Evolutionary conservation across 2,329 filamentous ascomycete species (phyloP), one percentile per base, ranked within the genome.

Genomic region (Pseudogymnoascus sp.): DNA sequence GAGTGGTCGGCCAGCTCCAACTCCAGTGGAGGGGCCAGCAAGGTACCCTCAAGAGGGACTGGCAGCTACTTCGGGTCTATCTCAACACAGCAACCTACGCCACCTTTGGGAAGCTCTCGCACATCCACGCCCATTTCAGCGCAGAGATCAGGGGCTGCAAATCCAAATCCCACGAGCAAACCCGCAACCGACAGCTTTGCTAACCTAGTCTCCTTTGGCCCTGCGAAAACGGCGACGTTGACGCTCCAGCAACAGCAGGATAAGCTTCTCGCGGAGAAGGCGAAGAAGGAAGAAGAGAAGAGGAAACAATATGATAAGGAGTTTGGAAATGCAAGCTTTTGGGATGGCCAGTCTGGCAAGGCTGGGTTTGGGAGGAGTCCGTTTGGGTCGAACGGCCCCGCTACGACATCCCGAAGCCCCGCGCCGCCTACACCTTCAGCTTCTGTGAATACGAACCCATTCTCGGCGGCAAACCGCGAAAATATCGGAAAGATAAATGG

Each of bases 171-270:
- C 18, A 4, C 64, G 1, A 70, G 75, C 3, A 76, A 80, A 11
- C 68, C 77, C 1, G 74, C 74, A 18, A 78, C 76, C 64, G 90
- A 95, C 72, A 91, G 88, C 78, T 95, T 95, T 76, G 89, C 90
- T 71, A 89, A 86, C 70, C 79, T 95, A 61, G 80, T 92, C 66
- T 86, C 82, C 68, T 86, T 88, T 70, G 83, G 83, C 59, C 75
- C 82, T 31, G 76, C 77, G 47, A 75, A 75, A 57, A 75, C 76
- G 45, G 68, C 69, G 62, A 95, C 89, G 67, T 79, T 97, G 14
- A 88, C 85, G 66, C 77, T 96, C 68, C 84, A 89, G 68, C 90
- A 96, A 75, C 87, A 91, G 70, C 90, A 91, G 75, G 83, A 85
- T 66, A 84, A 83, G 65, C 75, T 88, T 39, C 82, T 86, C 67